Conservation (phyloP, 2,329 filamentous ascomycete genomes). For the Botryotinia narcissicola region DNA sequence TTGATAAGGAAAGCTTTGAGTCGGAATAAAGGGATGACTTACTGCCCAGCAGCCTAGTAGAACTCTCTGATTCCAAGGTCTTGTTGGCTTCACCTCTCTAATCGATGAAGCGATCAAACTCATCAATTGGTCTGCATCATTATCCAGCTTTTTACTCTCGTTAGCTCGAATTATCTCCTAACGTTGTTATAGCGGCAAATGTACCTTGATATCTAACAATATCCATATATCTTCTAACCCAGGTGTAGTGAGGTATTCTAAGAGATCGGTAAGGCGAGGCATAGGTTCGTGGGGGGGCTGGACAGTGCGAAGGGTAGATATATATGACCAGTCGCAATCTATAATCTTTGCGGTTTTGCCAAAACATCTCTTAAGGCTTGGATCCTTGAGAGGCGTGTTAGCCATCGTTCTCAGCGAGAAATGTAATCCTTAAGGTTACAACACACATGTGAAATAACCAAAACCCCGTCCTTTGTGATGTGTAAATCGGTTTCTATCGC, state of each 20-base stretch:
- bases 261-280: slow-evolving; percentile 70
- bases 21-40: slow-evolving; percentile 28
- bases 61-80: slow-evolving; percentile 70
- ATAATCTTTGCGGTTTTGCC: slow-evolving; percentile 69
- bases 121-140: slow-evolving; percentile 70
- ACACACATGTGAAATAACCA: slow-evolving; percentile 76
- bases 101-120: slow-evolving; percentile 64
- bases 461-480: slow-evolving; percentile 75
- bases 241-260: slow-evolving; percentile 66
- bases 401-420: not conserved
- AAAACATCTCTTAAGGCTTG: slow-evolving; percentile 76
- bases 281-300: slow-evolving; percentile 67
- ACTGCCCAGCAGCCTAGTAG: slow-evolving; percentile 82
- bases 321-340: slow-evolving; percentile 73
- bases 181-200: not conserved
- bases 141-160: slow-evolving; percentile 54
- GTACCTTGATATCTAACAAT: slow-evolving; percentile 83
- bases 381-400: slow-evolving; percentile 53
- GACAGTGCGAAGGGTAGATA: slow-evolving; percentile 66
- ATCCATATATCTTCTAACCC: slow-evolving; percentile 71
- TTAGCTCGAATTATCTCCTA: not conserved
- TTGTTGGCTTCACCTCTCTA: slow-evolving; percentile 46
- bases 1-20: not conserved
- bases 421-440: slow-evolving; percentile 24
- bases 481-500: slow-evolving; percentile 89